phyloP scores from a whole-genome alignment of 179 eudicot genomes.

The Silene vulgaris region DNA sequence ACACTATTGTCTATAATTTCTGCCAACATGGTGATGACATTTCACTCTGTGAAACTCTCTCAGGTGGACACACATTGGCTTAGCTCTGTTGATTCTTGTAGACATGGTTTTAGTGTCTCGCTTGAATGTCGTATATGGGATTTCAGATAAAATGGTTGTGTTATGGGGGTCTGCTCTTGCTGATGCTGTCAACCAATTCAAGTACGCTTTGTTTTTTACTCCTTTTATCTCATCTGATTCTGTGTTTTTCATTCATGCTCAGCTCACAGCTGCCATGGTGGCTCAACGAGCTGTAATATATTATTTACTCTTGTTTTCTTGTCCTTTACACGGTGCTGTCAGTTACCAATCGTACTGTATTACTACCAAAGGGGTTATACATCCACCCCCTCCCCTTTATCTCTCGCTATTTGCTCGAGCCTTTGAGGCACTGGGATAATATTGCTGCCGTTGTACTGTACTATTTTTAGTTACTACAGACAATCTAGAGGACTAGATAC shows the following conservation, averaged over 20 bases:
- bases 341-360: not conserved
- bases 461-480: no score
- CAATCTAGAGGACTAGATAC: no score
- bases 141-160: slow-evolving; percentile 73
- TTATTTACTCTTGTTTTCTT: no score
- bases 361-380: no score
- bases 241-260: slow-evolving; percentile 3
- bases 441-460: no score
- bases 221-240: not conserved
- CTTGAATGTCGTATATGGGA: slow-evolving; percentile 48
- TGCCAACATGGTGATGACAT: not conserved
- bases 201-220: slow-evolving; percentile 45
- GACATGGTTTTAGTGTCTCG: slow-evolving; percentile 76
- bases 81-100: slow-evolving; percentile 50
- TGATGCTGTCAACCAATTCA: slow-evolving; percentile 88
- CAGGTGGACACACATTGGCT: slow-evolving; percentile 82
- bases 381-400: no score
- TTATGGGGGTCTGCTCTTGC: slow-evolving; percentile 80
- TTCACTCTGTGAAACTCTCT: slow-evolving; percentile 1
- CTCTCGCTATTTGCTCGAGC: no score
- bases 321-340: not conserved
- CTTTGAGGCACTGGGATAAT: no score
- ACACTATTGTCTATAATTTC: not conserved
- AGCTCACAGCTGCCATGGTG: not conserved
- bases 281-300: no score